These are phyloP conservation scores for Scleroderma bovista DNA, from an alignment of 768 basidiomycete species.

Conservation along the genomic window DNA sequence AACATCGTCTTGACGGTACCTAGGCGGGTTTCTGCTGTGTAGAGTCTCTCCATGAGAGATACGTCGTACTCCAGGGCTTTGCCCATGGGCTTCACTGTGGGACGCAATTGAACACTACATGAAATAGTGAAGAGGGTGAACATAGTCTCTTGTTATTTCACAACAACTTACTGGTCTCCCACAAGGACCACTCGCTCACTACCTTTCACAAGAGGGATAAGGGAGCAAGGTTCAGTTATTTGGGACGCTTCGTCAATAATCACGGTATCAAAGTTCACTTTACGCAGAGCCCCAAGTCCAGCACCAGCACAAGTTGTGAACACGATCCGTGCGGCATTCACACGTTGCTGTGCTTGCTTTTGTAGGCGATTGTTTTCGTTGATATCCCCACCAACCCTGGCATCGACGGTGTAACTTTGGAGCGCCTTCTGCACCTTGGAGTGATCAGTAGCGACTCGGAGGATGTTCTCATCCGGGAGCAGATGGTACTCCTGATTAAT, in stretches of 20 bases:
- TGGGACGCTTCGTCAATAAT: slow-evolving; percentile 70
- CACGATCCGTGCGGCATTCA: slow-evolving; percentile 50
- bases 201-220: slow-evolving; percentile 66
- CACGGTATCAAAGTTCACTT: slow-evolving; percentile 52
- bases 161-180: slow-evolving; percentile 57
- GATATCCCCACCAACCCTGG: slow-evolving; percentile 52
- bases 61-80: slow-evolving; percentile 52
- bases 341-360: slow-evolving; percentile 53
- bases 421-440: slow-evolving; percentile 54
- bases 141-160: not conserved
- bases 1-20: slow-evolving; percentile 56
- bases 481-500: slow-evolving; percentile 40
- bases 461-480: slow-evolving; percentile 51
- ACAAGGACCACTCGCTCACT: slow-evolving; percentile 53
- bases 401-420: slow-evolving; percentile 58
- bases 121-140: not conserved
- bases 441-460: slow-evolving; percentile 63
- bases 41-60: slow-evolving; percentile 58
- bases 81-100: slow-evolving; percentile 56
- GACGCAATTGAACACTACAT: slow-evolving; percentile 59
- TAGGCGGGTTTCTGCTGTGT: slow-evolving; percentile 28
- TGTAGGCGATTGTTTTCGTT: slow-evolving; percentile 53
- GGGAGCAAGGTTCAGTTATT: slow-evolving; percentile 58
- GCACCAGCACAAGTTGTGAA: slow-evolving; percentile 67
- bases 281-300: slow-evolving; percentile 52